A percentile compares a stretch with the other conserved stretches of the same genome.
Evolutionary conservation across 202 grass and related monocot species (phyloP).

Genomic region (Elaeis oleifera): DNA sequence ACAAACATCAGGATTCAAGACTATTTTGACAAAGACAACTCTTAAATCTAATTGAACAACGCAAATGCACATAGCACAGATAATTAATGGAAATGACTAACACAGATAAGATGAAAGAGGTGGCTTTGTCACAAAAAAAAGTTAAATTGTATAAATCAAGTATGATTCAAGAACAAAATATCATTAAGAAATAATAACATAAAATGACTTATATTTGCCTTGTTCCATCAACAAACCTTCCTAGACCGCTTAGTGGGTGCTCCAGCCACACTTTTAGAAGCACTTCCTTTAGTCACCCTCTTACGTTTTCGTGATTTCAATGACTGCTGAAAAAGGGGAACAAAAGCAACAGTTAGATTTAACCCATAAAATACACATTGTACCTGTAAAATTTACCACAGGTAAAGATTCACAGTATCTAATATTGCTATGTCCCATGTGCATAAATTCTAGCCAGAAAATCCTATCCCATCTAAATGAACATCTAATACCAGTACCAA

Average conservation of each 20-base stretch:
- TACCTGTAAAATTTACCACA: no score
- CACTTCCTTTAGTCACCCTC: constrained; percentile 44
- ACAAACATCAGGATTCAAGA: background rate
- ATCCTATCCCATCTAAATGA: background rate
- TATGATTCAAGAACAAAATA: no score
- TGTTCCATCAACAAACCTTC: constrained; percentile 43
- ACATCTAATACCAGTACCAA: background rate
- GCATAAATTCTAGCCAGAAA: no score
- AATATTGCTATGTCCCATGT: no score
- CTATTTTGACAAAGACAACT: background rate
- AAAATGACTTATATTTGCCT: background rate
- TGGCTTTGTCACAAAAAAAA: background rate
- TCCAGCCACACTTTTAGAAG: constrained; percentile 39
- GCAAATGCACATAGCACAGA: background rate
- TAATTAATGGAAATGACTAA: no score
- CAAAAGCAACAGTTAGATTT: constrained; percentile 6
- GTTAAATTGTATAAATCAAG: background rate
- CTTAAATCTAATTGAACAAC: background rate
- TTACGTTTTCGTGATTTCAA: constrained; percentile 76
- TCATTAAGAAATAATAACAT: background rate
- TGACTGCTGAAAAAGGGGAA: constrained; percentile 29
- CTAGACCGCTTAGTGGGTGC: constrained; percentile 42
- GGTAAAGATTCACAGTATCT: no score
- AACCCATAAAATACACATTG: no score
- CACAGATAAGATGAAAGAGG: no score